Conservation (phyloP, 306 rosid species). For the Acacia melanoxylon region DNA sequence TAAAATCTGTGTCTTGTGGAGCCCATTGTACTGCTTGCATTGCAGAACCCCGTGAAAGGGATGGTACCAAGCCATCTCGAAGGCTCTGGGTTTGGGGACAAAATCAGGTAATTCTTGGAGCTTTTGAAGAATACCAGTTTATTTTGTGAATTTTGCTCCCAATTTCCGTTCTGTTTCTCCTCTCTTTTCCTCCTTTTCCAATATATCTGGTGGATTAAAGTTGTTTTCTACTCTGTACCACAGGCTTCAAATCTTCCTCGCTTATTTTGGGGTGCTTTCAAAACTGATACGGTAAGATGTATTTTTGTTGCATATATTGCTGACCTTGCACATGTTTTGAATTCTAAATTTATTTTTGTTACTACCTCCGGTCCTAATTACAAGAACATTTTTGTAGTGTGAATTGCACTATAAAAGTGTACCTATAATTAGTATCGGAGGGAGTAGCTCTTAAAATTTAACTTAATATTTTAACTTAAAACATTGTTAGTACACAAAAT, state of each 20-base stretch:
- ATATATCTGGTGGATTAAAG: neutral
- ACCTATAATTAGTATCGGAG: too few relatives aligned
- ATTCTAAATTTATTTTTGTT: neutral
- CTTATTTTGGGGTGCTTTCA: slow-evolving; percentile 81
- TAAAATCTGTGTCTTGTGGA: slow-evolving; percentile 86
- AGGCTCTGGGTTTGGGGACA: slow-evolving; percentile 99
- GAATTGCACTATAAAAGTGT: too few relatives aligned
- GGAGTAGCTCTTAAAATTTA: neutral
- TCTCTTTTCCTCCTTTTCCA: neutral
- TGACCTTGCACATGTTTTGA: neutral
- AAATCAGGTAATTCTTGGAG: slow-evolving; percentile 59
- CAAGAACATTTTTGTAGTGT: too few relatives aligned
- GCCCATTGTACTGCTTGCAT: slow-evolving; percentile 95
- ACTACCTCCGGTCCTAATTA: too few relatives aligned
- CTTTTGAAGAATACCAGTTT: neutral
- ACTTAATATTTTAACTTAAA: neutral
- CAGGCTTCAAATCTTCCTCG: slow-evolving; percentile 95
- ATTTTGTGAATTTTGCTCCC: neutral
- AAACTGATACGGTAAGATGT: slow-evolving; percentile 64
- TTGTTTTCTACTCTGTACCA: slow-evolving; percentile 8
- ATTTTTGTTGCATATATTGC: neutral
- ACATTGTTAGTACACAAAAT: neutral
- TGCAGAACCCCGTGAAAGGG: slow-evolving; percentile 76
- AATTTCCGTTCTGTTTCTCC: neutral
- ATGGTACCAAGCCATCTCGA: slow-evolving; percentile 62